phyloP scores from a whole-genome alignment of 306 rosid species.

The barrel medic (Medicago truncatula) region MtrunA17r5.0-ANR NC_053048.1:44863001-44863500 shows the following conservation, averaged over 20 bases:
- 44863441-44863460: constrained; percentile 10
- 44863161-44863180: constrained; percentile 3
- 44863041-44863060: background rate
- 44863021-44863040: background rate
- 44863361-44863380: constrained; percentile 13
- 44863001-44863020: background rate
- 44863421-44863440: constrained; percentile 7
- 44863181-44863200: background rate
- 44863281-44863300: constrained; percentile 7
- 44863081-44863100: constrained; percentile 3
- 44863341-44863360: constrained; percentile 9
- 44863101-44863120: constrained; percentile 2
- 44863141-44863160: background rate
- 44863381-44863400: background rate
- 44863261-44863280: constrained; percentile 17
- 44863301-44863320: constrained; percentile 18
- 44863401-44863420: background rate
- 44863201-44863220: background rate
- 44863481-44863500: background rate
- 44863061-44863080: constrained; percentile 10
- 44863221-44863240: constrained; percentile 12
- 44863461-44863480: background rate
- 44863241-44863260: background rate
- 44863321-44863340: background rate
- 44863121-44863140: constrained; percentile 1